These are phyloP conservation scores for Bruguiera sexangula DNA, from an alignment of 345 rosid genomes.

Conservation along the genomic window DNA sequence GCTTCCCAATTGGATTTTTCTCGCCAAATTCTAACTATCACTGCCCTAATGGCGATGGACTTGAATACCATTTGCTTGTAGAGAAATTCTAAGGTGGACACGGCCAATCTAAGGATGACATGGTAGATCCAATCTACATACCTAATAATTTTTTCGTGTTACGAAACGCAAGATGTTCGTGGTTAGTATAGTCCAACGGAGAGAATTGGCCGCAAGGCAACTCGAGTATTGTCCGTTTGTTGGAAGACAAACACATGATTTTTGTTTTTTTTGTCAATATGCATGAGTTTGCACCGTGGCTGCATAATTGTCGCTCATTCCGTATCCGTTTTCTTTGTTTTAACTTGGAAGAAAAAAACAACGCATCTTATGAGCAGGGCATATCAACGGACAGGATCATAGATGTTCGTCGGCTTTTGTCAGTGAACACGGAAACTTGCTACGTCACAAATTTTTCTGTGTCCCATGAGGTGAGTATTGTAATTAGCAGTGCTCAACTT, in stretches of 20 bases:
- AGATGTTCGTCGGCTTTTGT: conserved; percentile 79
- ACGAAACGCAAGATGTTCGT: background rate
- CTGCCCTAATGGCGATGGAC: too few species aligned
- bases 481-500: background rate
- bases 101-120: too few species aligned
- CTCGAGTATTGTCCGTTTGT: too few species aligned
- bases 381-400: conserved; percentile 97
- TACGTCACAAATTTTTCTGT: conserved; percentile 67
- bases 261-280: too few species aligned
- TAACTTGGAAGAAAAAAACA: background rate
- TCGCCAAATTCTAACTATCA: too few species aligned
- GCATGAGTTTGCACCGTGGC: too few species aligned
- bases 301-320: background rate
- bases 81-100: too few species aligned
- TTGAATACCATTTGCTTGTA: too few species aligned
- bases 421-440: conserved; percentile 72
- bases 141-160: too few species aligned
- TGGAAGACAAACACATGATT: too few species aligned
- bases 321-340: background rate
- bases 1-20: too few species aligned
- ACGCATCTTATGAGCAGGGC: conserved; percentile 48
- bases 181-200: background rate
- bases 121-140: too few species aligned
- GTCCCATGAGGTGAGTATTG: conserved; percentile 68
- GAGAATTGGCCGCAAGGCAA: conserved; percentile 10